phyloP scores from a whole-genome alignment of 257 asterid genomes.

The Solanum ossicruentum region DNA sequence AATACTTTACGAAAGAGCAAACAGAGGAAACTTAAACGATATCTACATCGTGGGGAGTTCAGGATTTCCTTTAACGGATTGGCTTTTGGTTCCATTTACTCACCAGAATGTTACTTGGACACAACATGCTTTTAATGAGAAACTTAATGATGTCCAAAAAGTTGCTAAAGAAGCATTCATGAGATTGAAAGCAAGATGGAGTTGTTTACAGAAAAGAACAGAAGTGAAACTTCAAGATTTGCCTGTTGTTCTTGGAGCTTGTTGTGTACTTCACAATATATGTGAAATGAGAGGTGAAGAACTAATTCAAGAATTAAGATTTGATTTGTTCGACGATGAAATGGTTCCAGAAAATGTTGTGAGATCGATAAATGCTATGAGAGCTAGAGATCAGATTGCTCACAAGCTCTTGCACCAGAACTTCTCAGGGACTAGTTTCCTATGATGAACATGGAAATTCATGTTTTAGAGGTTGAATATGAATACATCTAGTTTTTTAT shows the following conservation, averaged over 20 bases:
- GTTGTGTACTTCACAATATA: constrained; percentile 72
- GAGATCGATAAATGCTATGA: constrained; percentile 30
- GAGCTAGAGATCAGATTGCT: constrained; percentile 61
- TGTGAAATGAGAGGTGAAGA: constrained; percentile 64
- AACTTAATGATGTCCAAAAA: constrained; percentile 22
- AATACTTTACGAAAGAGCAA: constrained; percentile 52
- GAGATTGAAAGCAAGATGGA: constrained; percentile 77
- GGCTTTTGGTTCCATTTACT: constrained; percentile 61
- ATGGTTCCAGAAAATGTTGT: constrained; percentile 27
- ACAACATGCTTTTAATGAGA: constrained; percentile 62
- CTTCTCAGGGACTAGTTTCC: constrained; percentile 28
- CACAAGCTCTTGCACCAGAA: constrained; percentile 60
- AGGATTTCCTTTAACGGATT: constrained; percentile 45
- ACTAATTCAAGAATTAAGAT: constrained; percentile 34
- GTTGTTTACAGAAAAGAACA: constrained; percentile 64
- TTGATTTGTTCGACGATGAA: constrained; percentile 55
- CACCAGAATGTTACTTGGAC: constrained; percentile 59
- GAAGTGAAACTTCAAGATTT: constrained; percentile 79
- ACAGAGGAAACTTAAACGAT: constrained; percentile 25
- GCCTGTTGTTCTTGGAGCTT: constrained; percentile 76
- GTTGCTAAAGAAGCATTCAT: constrained; percentile 50
- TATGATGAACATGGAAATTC: not conserved
- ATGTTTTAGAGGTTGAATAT: not conserved
- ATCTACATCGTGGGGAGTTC: constrained; percentile 45
- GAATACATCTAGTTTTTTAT: not conserved